Conservation (phyloP, 352 stramenopile genomes). For the Plasmopara muralis region DNA sequence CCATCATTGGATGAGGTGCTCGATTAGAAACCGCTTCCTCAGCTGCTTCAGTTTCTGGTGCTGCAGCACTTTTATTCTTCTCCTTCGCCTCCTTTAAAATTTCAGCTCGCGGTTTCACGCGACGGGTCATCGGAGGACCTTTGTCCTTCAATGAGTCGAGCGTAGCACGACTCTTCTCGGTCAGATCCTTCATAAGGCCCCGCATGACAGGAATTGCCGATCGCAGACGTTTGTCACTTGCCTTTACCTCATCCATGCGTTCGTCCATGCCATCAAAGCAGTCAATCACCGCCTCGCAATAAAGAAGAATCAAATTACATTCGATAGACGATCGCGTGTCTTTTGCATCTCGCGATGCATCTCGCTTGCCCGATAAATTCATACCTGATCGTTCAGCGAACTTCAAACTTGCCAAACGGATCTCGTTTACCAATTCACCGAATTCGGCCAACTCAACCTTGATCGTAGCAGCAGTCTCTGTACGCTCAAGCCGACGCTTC, state of each 20-base stretch:
- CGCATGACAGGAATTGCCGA: slow-evolving; percentile 59
- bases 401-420: slow-evolving; percentile 66
- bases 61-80: slow-evolving; percentile 41
- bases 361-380: slow-evolving; percentile 79
- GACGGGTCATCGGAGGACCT: slow-evolving; percentile 41
- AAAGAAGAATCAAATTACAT: slow-evolving; percentile 49
- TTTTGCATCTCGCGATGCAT: slow-evolving; percentile 50
- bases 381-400: slow-evolving; percentile 83
- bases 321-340: slow-evolving; percentile 77
- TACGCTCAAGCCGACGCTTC: slow-evolving; percentile 63
- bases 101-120: slow-evolving; percentile 60
- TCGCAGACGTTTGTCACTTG: slow-evolving; percentile 70
- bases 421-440: slow-evolving; percentile 73
- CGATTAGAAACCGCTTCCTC: slow-evolving; percentile 23
- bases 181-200: slow-evolving; percentile 55
- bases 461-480: slow-evolving; percentile 76
- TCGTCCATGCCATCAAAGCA: slow-evolving; percentile 76
- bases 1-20: slow-evolving; percentile 50
- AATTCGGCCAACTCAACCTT: slow-evolving; percentile 83
- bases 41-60: slow-evolving; percentile 36
- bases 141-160: slow-evolving; percentile 63
- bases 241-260: slow-evolving; percentile 78
- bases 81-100: slow-evolving; percentile 86
- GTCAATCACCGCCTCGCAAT: slow-evolving; percentile 61
- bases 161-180: slow-evolving; percentile 50